Conservation (phyloP, 805 yeast species). For the Cyberlindnera maclurae region DNA sequence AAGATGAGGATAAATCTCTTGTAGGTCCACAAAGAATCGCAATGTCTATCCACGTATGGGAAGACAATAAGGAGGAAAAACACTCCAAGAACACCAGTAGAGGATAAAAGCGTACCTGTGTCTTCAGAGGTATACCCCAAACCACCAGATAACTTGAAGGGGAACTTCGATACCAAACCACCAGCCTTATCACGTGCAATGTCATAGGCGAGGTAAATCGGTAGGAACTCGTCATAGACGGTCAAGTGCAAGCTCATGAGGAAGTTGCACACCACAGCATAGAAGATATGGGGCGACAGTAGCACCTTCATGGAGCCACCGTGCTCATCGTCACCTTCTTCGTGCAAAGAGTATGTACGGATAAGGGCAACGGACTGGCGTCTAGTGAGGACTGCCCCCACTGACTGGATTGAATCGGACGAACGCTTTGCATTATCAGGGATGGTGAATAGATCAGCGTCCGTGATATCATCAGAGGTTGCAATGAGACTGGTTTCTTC, state of each 20-base stretch:
- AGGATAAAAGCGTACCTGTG: conserved; percentile 44
- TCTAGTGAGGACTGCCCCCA: conserved; percentile 24
- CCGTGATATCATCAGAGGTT: background rate
- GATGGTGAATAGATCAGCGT: background rate
- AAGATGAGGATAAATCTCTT: conserved; percentile 32
- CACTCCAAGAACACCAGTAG: conserved; percentile 48
- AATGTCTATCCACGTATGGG: conserved; percentile 43
- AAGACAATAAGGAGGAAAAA: conserved; percentile 41
- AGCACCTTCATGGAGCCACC: conserved; percentile 19
- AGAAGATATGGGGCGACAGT: conserved; percentile 26
- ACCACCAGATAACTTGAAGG: conserved; percentile 45
- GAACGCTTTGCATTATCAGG: conserved; percentile 2
- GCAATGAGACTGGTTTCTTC: conserved; percentile 8
- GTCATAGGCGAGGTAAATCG: conserved; percentile 43
- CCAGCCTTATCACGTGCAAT: conserved; percentile 22
- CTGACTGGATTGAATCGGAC: conserved; percentile 22
- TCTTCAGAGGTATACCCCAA: conserved; percentile 38
- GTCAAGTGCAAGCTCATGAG: conserved; percentile 39
- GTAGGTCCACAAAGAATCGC: conserved; percentile 39
- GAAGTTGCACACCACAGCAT: conserved; percentile 33
- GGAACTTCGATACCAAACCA: conserved; percentile 32
- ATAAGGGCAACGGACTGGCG: conserved; percentile 26
- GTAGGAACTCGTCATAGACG: conserved; percentile 48
- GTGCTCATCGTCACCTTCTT: conserved; percentile 23
- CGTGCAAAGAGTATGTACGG: conserved; percentile 26